phyloP scores from a whole-genome alignment of 2,329 filamentous ascomycete genomes.

The Verticillium nubilum region DNA sequence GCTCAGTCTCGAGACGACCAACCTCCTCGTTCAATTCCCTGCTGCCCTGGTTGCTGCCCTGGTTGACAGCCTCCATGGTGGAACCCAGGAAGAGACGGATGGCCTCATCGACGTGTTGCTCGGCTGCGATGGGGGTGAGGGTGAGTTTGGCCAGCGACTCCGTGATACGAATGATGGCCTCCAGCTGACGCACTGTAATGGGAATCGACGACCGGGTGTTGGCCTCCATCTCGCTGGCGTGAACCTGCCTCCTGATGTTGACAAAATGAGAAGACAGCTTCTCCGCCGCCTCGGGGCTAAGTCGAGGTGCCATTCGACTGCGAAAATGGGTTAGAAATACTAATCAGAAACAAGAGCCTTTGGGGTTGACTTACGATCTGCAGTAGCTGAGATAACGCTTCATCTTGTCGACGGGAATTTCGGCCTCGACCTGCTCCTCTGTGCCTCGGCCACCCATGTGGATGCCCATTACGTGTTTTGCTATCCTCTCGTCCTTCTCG shows the following conservation, averaged over 20 bases:
- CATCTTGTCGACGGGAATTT: constrained; percentile 95
- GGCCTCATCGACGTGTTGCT: constrained; percentile 92
- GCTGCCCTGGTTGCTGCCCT: constrained; percentile 76
- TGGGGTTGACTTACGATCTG: constrained; percentile 66
- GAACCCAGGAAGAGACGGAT: constrained; percentile 94
- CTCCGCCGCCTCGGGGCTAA: constrained; percentile 86
- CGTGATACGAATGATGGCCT: constrained; percentile 95
- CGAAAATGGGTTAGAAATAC: constrained; percentile 20
- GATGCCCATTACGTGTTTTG: constrained; percentile 94
- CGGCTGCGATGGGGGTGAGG: constrained; percentile 79
- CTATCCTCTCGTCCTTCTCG: constrained; percentile 85
- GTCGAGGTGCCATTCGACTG: constrained; percentile 84
- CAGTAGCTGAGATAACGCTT: constrained; percentile 96
- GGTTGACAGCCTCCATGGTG: constrained; percentile 96
- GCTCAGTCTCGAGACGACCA: constrained; percentile 78
- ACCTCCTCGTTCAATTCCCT: constrained; percentile 91
- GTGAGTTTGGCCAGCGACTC: constrained; percentile 91
- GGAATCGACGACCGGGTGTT: constrained; percentile 91
- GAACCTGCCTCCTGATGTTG: constrained; percentile 89
- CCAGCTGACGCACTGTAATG: constrained; percentile 94
- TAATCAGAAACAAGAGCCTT: background rate
- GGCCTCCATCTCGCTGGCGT: constrained; percentile 82
- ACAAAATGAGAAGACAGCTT: constrained; percentile 97
- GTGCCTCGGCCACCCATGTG: constrained; percentile 86
- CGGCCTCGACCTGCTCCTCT: constrained; percentile 78